These are phyloP conservation scores for Cubamyces sp. DNA, from an alignment of 768 basidiomycete genomes.

Conservation along the genomic window DNA sequence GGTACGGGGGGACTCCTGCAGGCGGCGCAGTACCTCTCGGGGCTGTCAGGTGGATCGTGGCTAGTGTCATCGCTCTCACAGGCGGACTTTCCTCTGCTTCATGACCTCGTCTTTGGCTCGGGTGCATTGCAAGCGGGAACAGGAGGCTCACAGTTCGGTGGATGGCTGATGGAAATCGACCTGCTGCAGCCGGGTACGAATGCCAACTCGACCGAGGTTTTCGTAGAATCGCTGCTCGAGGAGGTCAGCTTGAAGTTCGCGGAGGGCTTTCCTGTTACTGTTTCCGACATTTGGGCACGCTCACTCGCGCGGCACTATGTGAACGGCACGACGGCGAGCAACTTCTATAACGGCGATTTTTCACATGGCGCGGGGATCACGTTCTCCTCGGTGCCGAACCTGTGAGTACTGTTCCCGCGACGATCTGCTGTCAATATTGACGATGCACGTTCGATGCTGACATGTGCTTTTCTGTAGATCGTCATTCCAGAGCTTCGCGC, in stretches of 20 bases:
- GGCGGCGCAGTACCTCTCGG: conserved; percentile 54
- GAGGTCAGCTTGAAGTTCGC: conserved; percentile 57
- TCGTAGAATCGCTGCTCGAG: conserved; percentile 60
- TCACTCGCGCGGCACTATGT: conserved; percentile 76
- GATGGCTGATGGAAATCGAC: conserved; percentile 48
- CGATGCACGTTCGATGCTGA: not conserved
- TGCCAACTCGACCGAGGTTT: conserved; percentile 54
- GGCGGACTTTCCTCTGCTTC: conserved; percentile 63
- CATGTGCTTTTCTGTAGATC: conserved; percentile 38
- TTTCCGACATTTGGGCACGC: conserved; percentile 67
- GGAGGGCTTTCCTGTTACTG: conserved; percentile 30
- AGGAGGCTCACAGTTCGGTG: conserved; percentile 64
- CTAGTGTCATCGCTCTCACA: conserved; percentile 62
- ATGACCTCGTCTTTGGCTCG: conserved; percentile 61
- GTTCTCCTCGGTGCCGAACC: conserved; percentile 57
- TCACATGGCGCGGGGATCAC: conserved; percentile 76
- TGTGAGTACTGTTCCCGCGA: conserved; percentile 24
- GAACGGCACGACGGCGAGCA: conserved; percentile 59
- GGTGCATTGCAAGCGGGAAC: conserved; percentile 40
- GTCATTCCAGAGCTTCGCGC: conserved; percentile 49
- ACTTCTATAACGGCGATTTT: conserved; percentile 63
- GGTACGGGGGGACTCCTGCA: conserved; percentile 59
- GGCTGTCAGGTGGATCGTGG: conserved; percentile 69
- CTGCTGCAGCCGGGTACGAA: conserved; percentile 51
- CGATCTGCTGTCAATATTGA: not conserved